Conservation (phyloP, 2,329 filamentous ascomycete genomes). For the Penicillium sp. region DNA sequence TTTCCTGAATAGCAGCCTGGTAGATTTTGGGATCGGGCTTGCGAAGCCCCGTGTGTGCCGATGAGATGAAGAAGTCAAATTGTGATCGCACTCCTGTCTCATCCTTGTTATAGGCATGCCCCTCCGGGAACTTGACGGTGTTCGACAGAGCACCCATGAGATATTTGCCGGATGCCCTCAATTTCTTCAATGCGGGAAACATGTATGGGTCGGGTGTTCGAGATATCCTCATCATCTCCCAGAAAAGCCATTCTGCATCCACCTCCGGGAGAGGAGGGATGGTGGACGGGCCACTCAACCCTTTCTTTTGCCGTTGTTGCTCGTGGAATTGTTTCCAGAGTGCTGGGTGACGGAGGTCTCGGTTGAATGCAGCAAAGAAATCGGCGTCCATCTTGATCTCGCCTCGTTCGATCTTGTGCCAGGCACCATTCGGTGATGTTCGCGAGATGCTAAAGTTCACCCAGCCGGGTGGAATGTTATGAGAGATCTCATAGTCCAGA, state of each 20-base stretch:
- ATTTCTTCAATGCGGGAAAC: conserved; percentile 75
- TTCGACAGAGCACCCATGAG: conserved; percentile 86
- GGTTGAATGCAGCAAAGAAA: conserved; percentile 78
- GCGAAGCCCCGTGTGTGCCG: conserved; percentile 81
- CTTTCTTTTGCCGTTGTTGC: conserved; percentile 35
- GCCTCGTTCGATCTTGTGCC: conserved; percentile 87
- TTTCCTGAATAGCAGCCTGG: conserved; percentile 67
- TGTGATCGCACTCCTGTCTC: conserved; percentile 63
- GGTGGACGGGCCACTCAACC: conserved; percentile 23
- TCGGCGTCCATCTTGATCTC: conserved; percentile 72
- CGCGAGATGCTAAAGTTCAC: conserved; percentile 87
- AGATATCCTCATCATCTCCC: conserved; percentile 83
- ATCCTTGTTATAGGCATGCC: conserved; percentile 68
- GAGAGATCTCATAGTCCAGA: conserved; percentile 79
- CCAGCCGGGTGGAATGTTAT: conserved; percentile 83
- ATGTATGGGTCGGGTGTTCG: conserved; percentile 80
- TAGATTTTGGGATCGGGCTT: conserved; percentile 90
- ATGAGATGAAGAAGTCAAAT: conserved; percentile 89
- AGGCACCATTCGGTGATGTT: conserved; percentile 76
- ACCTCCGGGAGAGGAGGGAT: conserved; percentile 71
- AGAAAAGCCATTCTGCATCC: conserved; percentile 80
- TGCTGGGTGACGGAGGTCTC: conserved; percentile 68
- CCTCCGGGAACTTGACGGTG: conserved; percentile 81
- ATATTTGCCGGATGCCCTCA: conserved; percentile 68
- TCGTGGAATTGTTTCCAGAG: conserved; percentile 69